phyloP scores from a whole-genome alignment of 2,329 filamentous ascomycete species.

The Pezicula rhizophila region DNA sequence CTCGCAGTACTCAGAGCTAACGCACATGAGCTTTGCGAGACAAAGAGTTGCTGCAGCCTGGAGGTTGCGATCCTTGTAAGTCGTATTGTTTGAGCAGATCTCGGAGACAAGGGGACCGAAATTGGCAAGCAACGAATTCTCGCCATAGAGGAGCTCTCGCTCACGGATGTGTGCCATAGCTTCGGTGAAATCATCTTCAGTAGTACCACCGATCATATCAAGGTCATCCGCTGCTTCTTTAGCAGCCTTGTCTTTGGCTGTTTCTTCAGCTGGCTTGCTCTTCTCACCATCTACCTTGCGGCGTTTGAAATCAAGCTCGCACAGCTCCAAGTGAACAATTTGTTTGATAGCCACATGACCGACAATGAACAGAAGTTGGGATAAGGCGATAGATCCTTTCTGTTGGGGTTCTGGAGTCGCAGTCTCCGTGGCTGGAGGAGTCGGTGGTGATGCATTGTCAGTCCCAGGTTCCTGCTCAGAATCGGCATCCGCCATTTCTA shows the following conservation, averaged over 20 bases:
- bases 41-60: slow-evolving; percentile 92
- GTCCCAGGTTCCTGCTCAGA: slow-evolving; percentile 25
- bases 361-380: slow-evolving; percentile 89
- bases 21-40: slow-evolving; percentile 97
- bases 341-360: slow-evolving; percentile 98
- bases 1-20: slow-evolving; percentile 94
- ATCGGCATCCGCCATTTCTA: slow-evolving; percentile 12
- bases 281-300: slow-evolving; percentile 88
- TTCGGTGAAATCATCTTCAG: slow-evolving; percentile 88
- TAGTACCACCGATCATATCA: slow-evolving; percentile 93
- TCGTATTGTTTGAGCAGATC: slow-evolving; percentile 90
- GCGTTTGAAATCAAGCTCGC: slow-evolving; percentile 95
- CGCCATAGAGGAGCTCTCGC: slow-evolving; percentile 75
- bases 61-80: slow-evolving; percentile 81
- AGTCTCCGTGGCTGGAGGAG: slow-evolving; percentile 5
- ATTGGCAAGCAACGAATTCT: slow-evolving; percentile 75
- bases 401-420: slow-evolving; percentile 38
- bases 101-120: slow-evolving; percentile 91
- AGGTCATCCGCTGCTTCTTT: slow-evolving; percentile 78
- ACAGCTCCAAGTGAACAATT: slow-evolving; percentile 96
- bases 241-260: slow-evolving; percentile 45
- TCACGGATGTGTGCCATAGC: slow-evolving; percentile 81
- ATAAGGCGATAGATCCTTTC: slow-evolving; percentile 69
- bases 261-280: slow-evolving; percentile 37
- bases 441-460: slow-evolving; percentile 25